phyloP scores from a whole-genome alignment of 23 red algal genomes.

The Porphyridium purpureum region DNA sequence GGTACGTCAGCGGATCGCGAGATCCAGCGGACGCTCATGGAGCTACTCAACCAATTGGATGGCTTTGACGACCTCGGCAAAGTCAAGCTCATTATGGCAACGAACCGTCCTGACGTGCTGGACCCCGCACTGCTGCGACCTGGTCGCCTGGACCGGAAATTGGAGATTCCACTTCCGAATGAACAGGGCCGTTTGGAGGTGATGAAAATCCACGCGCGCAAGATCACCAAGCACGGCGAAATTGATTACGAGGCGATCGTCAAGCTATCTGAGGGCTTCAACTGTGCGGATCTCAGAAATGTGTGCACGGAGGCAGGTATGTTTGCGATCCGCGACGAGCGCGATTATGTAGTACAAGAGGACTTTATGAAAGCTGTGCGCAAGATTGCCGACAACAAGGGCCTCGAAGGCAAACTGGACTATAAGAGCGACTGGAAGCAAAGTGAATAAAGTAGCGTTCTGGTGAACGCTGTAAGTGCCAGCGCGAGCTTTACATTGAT shows the following conservation, averaged over 20 bases:
- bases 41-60: slow-evolving; percentile 90
- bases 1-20: slow-evolving; percentile 98
- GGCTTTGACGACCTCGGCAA: slow-evolving; percentile 96
- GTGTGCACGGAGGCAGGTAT: slow-evolving; percentile 96
- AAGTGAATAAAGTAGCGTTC: no score
- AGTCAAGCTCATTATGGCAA: slow-evolving; percentile 98
- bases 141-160: slow-evolving; percentile 87
- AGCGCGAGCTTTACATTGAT: no score
- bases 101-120: slow-evolving; percentile 92
- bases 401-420: slow-evolving; percentile 89
- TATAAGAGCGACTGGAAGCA: slow-evolving; percentile 10
- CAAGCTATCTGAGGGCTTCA: slow-evolving; percentile 95
- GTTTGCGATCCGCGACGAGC: slow-evolving; percentile 89
- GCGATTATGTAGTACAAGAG: slow-evolving; percentile 84
- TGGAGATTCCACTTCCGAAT: slow-evolving; percentile 97
- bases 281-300: slow-evolving; percentile 94
- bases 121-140: slow-evolving; percentile 90
- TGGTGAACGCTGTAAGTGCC: no score
- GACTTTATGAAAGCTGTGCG: slow-evolving; percentile 99
- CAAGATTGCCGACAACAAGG: slow-evolving; percentile 95
- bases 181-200: slow-evolving; percentile 97
- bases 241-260: slow-evolving; percentile 96
- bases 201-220: slow-evolving; percentile 83
- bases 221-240: slow-evolving; percentile 81
- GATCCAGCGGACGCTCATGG: slow-evolving; percentile 98